Percentiles rank a stretch among this genome's conserved stretches.
Evolutionary conservation across 164 flowering plant genomes (phyloP).

Genomic region (Vitis riparia): DNA sequence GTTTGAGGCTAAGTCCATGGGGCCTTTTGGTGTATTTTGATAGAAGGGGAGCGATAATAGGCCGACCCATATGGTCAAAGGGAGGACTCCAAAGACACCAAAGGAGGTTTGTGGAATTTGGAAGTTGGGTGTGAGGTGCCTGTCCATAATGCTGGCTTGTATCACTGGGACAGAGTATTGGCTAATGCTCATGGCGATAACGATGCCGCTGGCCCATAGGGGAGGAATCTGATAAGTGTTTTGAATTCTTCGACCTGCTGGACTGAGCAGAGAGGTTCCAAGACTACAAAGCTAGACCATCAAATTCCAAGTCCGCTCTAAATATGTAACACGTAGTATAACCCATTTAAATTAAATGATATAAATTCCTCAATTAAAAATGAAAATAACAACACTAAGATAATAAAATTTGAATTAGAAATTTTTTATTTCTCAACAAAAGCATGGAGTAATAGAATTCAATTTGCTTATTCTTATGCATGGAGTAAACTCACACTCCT

Average conservation of each 20-base stretch:
- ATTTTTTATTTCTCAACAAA: too few species aligned
- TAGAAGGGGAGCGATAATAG: constrained; percentile 30
- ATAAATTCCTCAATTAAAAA: too few species aligned
- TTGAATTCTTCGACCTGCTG: constrained; percentile 12
- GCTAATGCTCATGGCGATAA: not conserved
- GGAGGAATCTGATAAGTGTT: constrained; percentile 5
- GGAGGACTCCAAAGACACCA: constrained; percentile 8
- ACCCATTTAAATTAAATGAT: too few species aligned
- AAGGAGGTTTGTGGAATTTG: constrained; percentile 19
- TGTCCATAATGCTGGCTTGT: constrained; percentile 21
- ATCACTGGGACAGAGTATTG: constrained; percentile 14
- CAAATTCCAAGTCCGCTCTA: not conserved
- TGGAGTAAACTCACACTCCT: too few species aligned
- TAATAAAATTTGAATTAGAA: too few species aligned
- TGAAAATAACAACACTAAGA: too few species aligned
- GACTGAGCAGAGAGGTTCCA: constrained; percentile 12
- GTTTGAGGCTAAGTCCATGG: constrained; percentile 11
- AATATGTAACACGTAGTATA: too few species aligned
- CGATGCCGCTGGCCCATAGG: constrained; percentile 12
- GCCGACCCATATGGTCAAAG: constrained; percentile 39
- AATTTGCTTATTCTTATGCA: too few species aligned
- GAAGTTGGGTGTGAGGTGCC: constrained; percentile 12
- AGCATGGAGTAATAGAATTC: too few species aligned
- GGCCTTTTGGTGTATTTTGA: constrained; percentile 27
- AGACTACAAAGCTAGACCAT: constrained; percentile 5